Base-by-base conservation (phyloP, 225 moss, liverwort and hornwort species). In the Pleurozium schreberi region DNA sequence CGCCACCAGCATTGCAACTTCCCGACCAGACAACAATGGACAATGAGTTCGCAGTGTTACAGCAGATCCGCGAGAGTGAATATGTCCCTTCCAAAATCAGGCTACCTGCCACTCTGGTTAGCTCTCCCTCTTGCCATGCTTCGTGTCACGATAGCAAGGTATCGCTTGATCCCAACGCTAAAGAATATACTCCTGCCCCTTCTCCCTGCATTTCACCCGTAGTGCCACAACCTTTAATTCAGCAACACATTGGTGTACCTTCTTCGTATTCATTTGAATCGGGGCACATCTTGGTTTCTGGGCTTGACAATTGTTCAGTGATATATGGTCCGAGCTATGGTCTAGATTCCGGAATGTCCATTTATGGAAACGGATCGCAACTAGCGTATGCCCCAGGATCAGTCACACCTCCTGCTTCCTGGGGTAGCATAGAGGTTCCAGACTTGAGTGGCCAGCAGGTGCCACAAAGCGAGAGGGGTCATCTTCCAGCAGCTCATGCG, bases 131-230 rank as follows among this genome's bases (percentile, higher is more conserved):
- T 11, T 96, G 96, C 53, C 91, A 95, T 31, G 92, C 91, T 30
- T 90, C 90, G 10, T 96, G 93, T n/a, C 93, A 96, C 38, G 98
- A 96, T 59, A 93, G 68, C 16, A 98, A 95, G 84, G 91, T 95
- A 68, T 86, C 93, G 69, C 92, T 98, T 38, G 97, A 98, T 89
- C 97, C 98, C n/a, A 97, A 98, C 82, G 98, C 98, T 15, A 93
- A 92, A 38, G 98, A 96, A 93, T 98, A 94, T 85, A 98, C 98
- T 55, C 98, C 98, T 20, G 93, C 93, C 6, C 96, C 96, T 33
- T 96, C 97, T 74, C 98, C 96, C 25, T 95, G 96, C 79, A 93
- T 93, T 25, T 95, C 96, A 50, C 96, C 98, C 12, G 92, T 92
- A 9, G 87, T 94, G 22, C 87, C 95, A 30, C 85, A 91, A 16